Conservation (phyloP, 345 rosid genomes). For the Euphorbia lathyris region DNA sequence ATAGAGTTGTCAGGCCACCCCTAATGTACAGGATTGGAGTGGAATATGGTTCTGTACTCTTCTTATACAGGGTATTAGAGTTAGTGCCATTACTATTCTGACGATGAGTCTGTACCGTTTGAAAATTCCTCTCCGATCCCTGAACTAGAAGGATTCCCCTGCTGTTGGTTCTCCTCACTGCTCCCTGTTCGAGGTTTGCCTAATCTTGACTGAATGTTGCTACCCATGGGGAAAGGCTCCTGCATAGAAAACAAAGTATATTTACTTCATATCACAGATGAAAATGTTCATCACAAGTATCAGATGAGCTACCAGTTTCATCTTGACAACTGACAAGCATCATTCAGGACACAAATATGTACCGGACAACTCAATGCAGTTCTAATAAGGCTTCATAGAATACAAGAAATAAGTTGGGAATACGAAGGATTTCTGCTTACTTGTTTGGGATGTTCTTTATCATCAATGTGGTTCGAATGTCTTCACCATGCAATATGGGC, state of each 20-base stretch:
- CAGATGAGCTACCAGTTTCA: no score
- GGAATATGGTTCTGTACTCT: constrained; percentile 27
- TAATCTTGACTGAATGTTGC: constrained; percentile 60
- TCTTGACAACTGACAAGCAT: no score
- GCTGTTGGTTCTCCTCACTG: constrained; percentile 46
- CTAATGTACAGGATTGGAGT: constrained; percentile 36
- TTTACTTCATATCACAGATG: background rate
- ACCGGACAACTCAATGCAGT: no score
- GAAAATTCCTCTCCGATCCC: constrained; percentile 58
- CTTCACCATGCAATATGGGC: constrained; percentile 75
- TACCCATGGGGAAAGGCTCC: constrained; percentile 91
- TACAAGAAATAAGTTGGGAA: background rate
- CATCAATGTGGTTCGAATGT: constrained; percentile 85
- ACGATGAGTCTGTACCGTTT: constrained; percentile 47
- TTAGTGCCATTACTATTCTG: constrained; percentile 35
- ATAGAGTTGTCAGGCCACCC: constrained; percentile 36
- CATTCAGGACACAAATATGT: no score
- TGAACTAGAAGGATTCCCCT: constrained; percentile 39
- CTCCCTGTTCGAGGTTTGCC: constrained; percentile 56
- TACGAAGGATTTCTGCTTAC: constrained; percentile 36
- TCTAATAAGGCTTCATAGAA: background rate
- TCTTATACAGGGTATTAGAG: constrained; percentile 26
- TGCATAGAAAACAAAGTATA: constrained; percentile 15
- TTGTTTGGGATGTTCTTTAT: constrained; percentile 96
- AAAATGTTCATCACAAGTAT: no score